Conservation (phyloP, 345 rosid species). For the Zanthoxylum bungeanum region DNA sequence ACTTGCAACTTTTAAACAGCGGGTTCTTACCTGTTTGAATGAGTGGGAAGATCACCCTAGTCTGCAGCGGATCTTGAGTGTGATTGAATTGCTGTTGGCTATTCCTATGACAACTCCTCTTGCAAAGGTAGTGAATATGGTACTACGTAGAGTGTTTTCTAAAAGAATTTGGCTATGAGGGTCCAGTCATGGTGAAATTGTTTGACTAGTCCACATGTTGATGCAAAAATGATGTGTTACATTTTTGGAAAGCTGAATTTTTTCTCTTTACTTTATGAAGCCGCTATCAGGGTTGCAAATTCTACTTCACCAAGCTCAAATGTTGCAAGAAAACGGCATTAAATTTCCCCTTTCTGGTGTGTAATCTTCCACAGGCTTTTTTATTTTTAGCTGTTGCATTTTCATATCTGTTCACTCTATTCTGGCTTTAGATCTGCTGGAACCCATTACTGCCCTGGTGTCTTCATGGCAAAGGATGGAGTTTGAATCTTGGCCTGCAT, state of each 20-base stretch:
- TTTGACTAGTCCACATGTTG: not conserved
- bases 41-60: constrained; percentile 86
- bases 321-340: constrained; percentile 63
- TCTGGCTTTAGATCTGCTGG: constrained; percentile 48
- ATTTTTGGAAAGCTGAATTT: constrained; percentile 13
- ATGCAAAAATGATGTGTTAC: not conserved
- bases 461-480: constrained; percentile 89
- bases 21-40: constrained; percentile 41
- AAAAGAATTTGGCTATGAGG: not conserved
- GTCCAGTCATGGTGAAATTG: not conserved
- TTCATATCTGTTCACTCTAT: constrained; percentile 10
- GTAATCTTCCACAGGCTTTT: constrained; percentile 7
- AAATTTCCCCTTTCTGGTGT: constrained; percentile 71
- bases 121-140: constrained; percentile 58
- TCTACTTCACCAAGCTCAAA: constrained; percentile 49
- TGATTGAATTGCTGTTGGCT: constrained; percentile 64
- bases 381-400: constrained; percentile 3
- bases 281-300: constrained; percentile 85
- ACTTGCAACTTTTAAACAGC: constrained; percentile 46
- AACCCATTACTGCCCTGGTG: constrained; percentile 59
- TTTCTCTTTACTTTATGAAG: constrained; percentile 36
- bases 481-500: constrained; percentile 73
- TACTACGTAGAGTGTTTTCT: not conserved
- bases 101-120: constrained; percentile 74
- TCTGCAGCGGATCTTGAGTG: constrained; percentile 69